phyloP scores from a whole-genome alignment of 768 basidiomycete genomes.

The Astraeus odoratus region DNA sequence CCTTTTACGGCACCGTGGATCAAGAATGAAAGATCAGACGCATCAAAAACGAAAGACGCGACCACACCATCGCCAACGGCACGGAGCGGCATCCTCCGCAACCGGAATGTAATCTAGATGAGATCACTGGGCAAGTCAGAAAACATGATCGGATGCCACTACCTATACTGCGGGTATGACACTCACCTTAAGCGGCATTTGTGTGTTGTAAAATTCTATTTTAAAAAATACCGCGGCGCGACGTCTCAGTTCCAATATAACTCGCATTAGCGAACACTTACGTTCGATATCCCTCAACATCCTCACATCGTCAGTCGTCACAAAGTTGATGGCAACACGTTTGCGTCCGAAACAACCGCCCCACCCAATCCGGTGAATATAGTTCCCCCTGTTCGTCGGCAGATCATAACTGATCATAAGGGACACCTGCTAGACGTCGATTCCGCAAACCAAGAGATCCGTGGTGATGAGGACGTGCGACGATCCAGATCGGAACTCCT shows the following conservation, averaged over 20 bases:
- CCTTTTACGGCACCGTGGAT: slow-evolving; percentile 17
- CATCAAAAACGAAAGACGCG: too few relatives aligned
- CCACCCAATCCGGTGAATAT: slow-evolving; percentile 97
- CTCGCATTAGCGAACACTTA: slow-evolving; percentile 36
- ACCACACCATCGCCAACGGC: background rate
- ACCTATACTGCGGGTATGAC: slow-evolving; percentile 6
- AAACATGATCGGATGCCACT: slow-evolving; percentile 10
- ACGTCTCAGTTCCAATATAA: slow-evolving; percentile 9
- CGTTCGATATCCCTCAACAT: slow-evolving; percentile 94
- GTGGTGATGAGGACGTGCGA: slow-evolving; percentile 99
- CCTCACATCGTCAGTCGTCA: slow-evolving; percentile 88
- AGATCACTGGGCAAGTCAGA: background rate
- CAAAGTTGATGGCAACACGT: slow-evolving; percentile 96
- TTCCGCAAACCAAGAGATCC: slow-evolving; percentile 94
- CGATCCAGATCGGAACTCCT: slow-evolving; percentile 97
- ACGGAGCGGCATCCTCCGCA: background rate
- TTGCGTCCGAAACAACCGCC: slow-evolving; percentile 96
- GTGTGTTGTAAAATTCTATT: slow-evolving; percentile 83
- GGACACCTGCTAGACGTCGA: slow-evolving; percentile 97
- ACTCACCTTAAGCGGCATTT: slow-evolving; percentile 93
- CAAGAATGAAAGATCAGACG: background rate
- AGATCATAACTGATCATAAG: slow-evolving; percentile 94
- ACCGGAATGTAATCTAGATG: background rate
- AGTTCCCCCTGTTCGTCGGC: slow-evolving; percentile 93
- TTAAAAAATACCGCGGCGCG: background rate